Evolutionary conservation across 169 alveolate species (phyloP).

Genomic region (Plasmodium falciparum): DNA sequence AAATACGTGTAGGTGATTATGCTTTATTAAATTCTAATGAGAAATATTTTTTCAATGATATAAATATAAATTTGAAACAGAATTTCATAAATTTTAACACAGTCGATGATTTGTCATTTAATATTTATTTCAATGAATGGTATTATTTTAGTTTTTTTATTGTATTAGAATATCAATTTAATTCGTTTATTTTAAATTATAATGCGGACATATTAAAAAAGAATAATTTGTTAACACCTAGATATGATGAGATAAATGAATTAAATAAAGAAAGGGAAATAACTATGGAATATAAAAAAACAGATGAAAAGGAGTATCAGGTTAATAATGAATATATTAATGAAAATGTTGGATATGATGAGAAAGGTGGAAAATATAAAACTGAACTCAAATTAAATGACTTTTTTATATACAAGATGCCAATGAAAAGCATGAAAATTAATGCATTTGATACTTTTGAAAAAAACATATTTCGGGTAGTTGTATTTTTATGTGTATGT

Average conservation of each 20-base stretch:
- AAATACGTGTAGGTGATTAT: conserved; percentile 71
- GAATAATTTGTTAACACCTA: no score
- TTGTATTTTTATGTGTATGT: conserved; percentile 51
- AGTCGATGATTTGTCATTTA: conserved; percentile 57
- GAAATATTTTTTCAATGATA: conserved; percentile 48
- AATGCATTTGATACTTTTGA: conserved; percentile 68
- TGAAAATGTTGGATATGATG: no score
- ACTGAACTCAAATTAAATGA: conserved; percentile 9
- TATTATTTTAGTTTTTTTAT: conserved; percentile 66
- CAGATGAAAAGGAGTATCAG: background rate
- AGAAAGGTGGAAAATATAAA: background rate
- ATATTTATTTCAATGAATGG: conserved; percentile 63
- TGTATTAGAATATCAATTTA: conserved; percentile 59
- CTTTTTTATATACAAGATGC: conserved; percentile 41
- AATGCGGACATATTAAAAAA: conserved; percentile 8
- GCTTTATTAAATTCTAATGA: conserved; percentile 29
- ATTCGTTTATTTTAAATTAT: conserved; percentile 22
- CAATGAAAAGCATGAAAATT: conserved; percentile 30
- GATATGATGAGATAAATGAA: no score
- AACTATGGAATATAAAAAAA: background rate
- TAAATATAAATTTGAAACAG: conserved; percentile 68
- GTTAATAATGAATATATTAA: background rate
- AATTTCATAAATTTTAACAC: conserved; percentile 57
- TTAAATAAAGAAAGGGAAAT: background rate
- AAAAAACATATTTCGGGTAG: conserved; percentile 55